phyloP scores from a whole-genome alignment of 148 eudicot genomes.

The Rhododendron williamsianum region DNA sequence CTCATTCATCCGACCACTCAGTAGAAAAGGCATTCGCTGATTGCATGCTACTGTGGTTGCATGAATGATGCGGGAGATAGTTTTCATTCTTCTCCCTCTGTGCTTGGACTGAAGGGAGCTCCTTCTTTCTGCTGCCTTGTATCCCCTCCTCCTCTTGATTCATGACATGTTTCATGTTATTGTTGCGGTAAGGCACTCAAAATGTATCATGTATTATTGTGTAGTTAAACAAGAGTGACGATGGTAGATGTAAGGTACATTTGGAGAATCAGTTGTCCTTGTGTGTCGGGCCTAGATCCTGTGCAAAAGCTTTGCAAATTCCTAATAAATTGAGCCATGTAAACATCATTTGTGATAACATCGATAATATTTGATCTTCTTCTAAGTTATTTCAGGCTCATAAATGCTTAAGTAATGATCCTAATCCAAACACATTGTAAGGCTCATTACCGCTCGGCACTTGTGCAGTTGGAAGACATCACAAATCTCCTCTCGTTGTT shows the following conservation, averaged over 20 bases:
- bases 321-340: background rate
- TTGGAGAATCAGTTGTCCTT: background rate
- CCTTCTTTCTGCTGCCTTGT: constrained; percentile 55
- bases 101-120: constrained; percentile 99
- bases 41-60: constrained; percentile 75
- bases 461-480: background rate
- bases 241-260: background rate
- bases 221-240: background rate
- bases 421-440: background rate
- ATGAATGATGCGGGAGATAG: constrained; percentile 99
- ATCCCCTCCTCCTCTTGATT: constrained; percentile 1
- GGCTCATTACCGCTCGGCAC: background rate
- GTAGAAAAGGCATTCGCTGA: constrained; percentile 40
- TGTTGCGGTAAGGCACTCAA: background rate
- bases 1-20: constrained; percentile 92
- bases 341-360: background rate
- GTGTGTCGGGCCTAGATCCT: background rate
- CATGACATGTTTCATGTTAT: background rate
- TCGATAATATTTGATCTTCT: background rate
- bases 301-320: background rate
- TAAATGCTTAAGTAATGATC: background rate
- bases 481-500: background rate
- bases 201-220: background rate
- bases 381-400: background rate
- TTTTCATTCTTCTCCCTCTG: constrained; percentile 69